These are phyloP conservation scores for Kodamaea leandrae DNA, from an alignment of 805 yeast species.

Conservation along the genomic window DNA sequence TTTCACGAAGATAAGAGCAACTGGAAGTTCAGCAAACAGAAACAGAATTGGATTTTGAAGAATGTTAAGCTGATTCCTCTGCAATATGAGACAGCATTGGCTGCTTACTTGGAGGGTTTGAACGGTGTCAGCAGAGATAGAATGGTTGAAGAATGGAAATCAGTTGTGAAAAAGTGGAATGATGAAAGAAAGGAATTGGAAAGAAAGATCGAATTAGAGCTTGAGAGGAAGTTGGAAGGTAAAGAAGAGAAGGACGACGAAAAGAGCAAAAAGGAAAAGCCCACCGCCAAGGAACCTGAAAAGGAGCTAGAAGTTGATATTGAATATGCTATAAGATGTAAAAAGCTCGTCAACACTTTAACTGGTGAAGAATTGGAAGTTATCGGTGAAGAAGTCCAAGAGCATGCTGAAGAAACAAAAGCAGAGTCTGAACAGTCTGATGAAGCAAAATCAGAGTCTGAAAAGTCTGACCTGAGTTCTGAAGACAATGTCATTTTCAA, in stretches of 20 bases:
- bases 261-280: constrained; percentile 13
- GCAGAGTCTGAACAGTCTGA: constrained; percentile 13
- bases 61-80: constrained; percentile 54
- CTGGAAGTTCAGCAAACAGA: constrained; percentile 86
- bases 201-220: constrained; percentile 35
- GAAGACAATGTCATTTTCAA: constrained; percentile 4
- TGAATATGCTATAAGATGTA: constrained; percentile 44
- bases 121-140: constrained; percentile 71
- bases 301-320: constrained; percentile 15
- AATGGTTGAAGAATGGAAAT: constrained; percentile 47
- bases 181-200: constrained; percentile 41
- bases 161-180: constrained; percentile 57
- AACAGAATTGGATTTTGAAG: constrained; percentile 80
- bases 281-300: constrained; percentile 12
- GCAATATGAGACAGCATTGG: constrained; percentile 50
- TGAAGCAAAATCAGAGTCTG: constrained; percentile 10
- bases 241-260: constrained; percentile 19
- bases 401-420: constrained; percentile 1
- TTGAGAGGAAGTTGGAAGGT: constrained; percentile 25
- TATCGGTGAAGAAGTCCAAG: constrained; percentile 24
- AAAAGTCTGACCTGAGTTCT: too few relatives aligned
- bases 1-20: constrained; percentile 52
- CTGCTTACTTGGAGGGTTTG: constrained; percentile 53
- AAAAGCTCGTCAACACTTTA: constrained; percentile 30
- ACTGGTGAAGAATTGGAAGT: constrained; percentile 34